phyloP scores from a whole-genome alignment of 768 basidiomycete species.

The Brasilioporus rufonigricans region DNA sequence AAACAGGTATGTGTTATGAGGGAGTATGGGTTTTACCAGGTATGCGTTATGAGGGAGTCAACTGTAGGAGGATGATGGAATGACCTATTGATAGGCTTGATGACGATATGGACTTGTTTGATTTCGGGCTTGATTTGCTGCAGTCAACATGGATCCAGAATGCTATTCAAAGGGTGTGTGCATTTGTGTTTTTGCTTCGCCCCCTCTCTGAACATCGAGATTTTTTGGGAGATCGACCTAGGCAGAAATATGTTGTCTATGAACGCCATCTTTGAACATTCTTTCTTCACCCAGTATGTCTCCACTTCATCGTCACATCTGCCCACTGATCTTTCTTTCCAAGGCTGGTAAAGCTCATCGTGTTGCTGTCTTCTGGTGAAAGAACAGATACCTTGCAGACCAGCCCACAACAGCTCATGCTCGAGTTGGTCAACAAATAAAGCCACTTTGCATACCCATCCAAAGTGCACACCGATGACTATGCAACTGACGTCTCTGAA shows the following conservation, averaged over 20 bases:
- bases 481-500: slow-evolving; percentile 7
- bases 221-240: slow-evolving; percentile 20
- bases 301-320: not conserved
- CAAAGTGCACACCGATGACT: not conserved
- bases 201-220: slow-evolving; percentile 21
- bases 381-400: slow-evolving; percentile 15
- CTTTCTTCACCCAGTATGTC: slow-evolving; percentile 37
- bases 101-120: slow-evolving; percentile 39
- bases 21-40: no score
- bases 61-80: slow-evolving; percentile 24
- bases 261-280: slow-evolving; percentile 49
- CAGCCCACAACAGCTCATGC: slow-evolving; percentile 40
- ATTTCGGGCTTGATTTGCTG: slow-evolving; percentile 53
- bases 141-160: slow-evolving; percentile 53
- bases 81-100: slow-evolving; percentile 11
- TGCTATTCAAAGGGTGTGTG: slow-evolving; percentile 43
- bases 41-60: slow-evolving; percentile 12
- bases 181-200: slow-evolving; percentile 23
- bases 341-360: slow-evolving; percentile 43
- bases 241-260: slow-evolving; percentile 20
- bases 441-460: slow-evolving; percentile 7
- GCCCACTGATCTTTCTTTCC: slow-evolving; percentile 1
- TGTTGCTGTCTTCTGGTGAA: slow-evolving; percentile 34
- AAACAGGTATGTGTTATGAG: no score
- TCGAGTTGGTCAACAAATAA: slow-evolving; percentile 46